Percentiles rank a stretch among this genome's conserved stretches.
Evolutionary conservation across 2,329 filamentous ascomycete species (phyloP).

Genomic region (Ceratocystis diversiconidia): DNA sequence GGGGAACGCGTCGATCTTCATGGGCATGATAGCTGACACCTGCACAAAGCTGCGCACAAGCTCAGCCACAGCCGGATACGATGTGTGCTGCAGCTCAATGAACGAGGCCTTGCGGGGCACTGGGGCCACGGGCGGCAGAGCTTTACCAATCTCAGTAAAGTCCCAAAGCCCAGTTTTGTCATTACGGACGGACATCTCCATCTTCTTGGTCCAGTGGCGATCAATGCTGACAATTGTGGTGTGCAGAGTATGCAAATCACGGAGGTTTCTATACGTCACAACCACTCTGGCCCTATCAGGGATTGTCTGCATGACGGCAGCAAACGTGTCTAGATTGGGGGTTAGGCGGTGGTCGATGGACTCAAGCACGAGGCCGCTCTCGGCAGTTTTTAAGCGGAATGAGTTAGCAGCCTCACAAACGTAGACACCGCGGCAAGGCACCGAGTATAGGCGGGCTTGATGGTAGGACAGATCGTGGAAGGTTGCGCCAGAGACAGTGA

Average conservation of each 20-base stretch:
- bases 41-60: slow-evolving; percentile 91
- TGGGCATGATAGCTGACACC: slow-evolving; percentile 79
- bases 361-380: slow-evolving; percentile 88
- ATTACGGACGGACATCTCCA: slow-evolving; percentile 83
- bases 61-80: slow-evolving; percentile 79
- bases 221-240: slow-evolving; percentile 88
- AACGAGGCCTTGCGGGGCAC: slow-evolving; percentile 72
- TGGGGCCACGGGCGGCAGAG: slow-evolving; percentile 59
- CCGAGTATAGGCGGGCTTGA: slow-evolving; percentile 88
- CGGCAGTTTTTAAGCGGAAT: slow-evolving; percentile 81
- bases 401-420: slow-evolving; percentile 91
- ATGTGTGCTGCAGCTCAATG: slow-evolving; percentile 78
- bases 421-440: slow-evolving; percentile 82
- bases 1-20: slow-evolving; percentile 96
- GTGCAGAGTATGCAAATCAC: slow-evolving; percentile 86
- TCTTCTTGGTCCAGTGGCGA: slow-evolving; percentile 89
- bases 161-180: slow-evolving; percentile 88
- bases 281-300: slow-evolving; percentile 74
- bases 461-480: slow-evolving; percentile 97
- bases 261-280: slow-evolving; percentile 87
- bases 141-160: slow-evolving; percentile 70
- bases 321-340: slow-evolving; percentile 73
- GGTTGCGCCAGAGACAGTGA: slow-evolving; percentile 81
- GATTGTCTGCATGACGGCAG: slow-evolving; percentile 78
- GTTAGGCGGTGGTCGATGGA: slow-evolving; percentile 85